phyloP scores from a whole-genome alignment of 192 early-diverging fungal genomes.

The Helicostylum pulchrum region DNA sequence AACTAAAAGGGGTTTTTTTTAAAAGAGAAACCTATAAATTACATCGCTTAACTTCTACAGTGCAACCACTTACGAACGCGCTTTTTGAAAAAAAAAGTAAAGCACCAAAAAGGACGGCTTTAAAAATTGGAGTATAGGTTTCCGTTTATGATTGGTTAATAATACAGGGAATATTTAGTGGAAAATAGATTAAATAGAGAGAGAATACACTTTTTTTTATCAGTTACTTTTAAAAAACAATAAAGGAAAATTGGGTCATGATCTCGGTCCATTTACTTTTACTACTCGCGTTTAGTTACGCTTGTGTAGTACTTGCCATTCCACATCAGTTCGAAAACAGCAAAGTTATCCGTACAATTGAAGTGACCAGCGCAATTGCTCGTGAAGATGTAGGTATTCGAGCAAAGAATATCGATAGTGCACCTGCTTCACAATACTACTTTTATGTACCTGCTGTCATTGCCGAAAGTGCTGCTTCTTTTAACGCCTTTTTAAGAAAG shows the following conservation, averaged over 20 bases:
- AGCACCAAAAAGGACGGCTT: no score
- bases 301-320: constrained; percentile 3
- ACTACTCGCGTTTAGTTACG: not conserved
- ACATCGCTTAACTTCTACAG: no score
- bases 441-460: constrained; percentile 36
- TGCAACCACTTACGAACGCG: no score
- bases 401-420: constrained; percentile 41
- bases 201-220: no score
- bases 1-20: no score
- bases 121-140: no score
- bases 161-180: no score
- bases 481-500: constrained; percentile 40
- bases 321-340: constrained; percentile 47
- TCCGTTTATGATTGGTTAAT: no score
- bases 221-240: no score
- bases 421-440: constrained; percentile 45
- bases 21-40: no score
- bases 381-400: constrained; percentile 45
- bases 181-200: no score
- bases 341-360: constrained; percentile 62
- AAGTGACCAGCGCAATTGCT: constrained; percentile 51
- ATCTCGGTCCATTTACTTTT: constrained; percentile 10
- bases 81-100: no score
- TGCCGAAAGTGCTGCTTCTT: constrained; percentile 33
- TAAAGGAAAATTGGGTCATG: not conserved